Base-by-base conservation (phyloP, 345 rosid genomes). In the Litchi chinensis region DNA sequence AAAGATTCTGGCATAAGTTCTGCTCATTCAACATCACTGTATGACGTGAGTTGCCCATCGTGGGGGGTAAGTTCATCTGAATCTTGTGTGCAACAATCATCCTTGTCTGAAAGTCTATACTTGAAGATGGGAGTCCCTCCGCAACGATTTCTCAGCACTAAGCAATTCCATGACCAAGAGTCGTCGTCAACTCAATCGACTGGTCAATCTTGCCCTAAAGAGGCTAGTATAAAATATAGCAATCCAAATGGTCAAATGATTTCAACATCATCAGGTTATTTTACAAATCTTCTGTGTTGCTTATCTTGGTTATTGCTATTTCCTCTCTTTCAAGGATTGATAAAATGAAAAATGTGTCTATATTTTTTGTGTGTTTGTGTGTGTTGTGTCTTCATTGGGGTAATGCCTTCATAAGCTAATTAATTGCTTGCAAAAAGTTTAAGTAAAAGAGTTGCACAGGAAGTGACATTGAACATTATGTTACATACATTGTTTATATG, bases 141-240 rank as follows among this genome's bases (percentile, higher is more conserved):
- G 26, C 91, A 75, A 57, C 86, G 69, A 73, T 59, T 86, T 21
- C 76, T 68, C 19, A 77, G 59, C 79, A 54, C 87, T 43, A 90
- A 89, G 81, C 91, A 84, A 68, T 76, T 89, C 78, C 95, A 87
- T 71, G 97, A 89, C 52, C 95, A 85, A 75, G 95, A 94, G 46
- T 86, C 90, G 10, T 81, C 91, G 21, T 92, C 97, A 22, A 75
- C 89, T 76, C 98, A 94, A 48, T 92, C 95, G 5, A 92, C 91
- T 56, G 84, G 88, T 76, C 92, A 92, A 57, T 92, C 97, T 73
- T 90, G 84, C 70, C 64, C 88, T 57, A 88, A 91, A 88, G 90
- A 87, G 76, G 89, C 82, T 28, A 83, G 83, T 82, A 70, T 87
- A 74, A 89, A 87, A 48, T 88, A 88, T 78, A 83, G 83, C 83